phyloP scores from a whole-genome alignment of 306 rosid genomes.

The Begonia peltatifolia region DNA sequence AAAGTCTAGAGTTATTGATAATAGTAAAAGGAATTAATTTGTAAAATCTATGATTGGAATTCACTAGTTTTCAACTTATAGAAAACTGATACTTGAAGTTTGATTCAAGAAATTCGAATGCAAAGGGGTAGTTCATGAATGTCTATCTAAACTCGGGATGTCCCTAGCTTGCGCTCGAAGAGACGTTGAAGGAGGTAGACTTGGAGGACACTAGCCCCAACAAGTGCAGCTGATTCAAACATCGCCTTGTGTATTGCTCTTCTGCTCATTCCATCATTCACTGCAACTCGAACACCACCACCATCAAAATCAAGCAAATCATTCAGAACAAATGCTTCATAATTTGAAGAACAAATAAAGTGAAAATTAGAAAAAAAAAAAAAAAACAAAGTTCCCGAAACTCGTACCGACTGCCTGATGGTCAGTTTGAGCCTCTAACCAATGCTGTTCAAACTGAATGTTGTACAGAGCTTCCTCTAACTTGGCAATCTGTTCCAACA shows the following conservation, averaged over 20 bases:
- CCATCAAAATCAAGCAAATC: background rate
- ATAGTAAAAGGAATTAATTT: too few relatives aligned
- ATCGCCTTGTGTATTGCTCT: constrained; percentile 75
- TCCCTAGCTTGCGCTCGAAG: constrained; percentile 66
- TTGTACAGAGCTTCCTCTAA: constrained; percentile 89
- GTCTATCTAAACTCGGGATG: constrained; percentile 48
- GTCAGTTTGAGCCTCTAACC: constrained; percentile 90
- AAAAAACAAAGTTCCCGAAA: background rate
- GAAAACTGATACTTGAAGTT: too few relatives aligned
- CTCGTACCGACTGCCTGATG: constrained; percentile 79
- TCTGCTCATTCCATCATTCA: constrained; percentile 73
- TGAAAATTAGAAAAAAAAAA: background rate
- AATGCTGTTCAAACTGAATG: constrained; percentile 91
- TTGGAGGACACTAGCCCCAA: constrained; percentile 71
- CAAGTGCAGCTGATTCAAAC: constrained; percentile 57
- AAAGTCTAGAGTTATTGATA: too few relatives aligned
- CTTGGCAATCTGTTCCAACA: constrained; percentile 71
- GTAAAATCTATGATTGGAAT: too few relatives aligned
- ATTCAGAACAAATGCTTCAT: too few relatives aligned
- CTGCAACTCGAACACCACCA: constrained; percentile 28
- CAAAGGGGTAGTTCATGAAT: too few relatives aligned
- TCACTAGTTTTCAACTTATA: too few relatives aligned
- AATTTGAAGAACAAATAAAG: background rate
- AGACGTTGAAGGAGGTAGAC: constrained; percentile 65
- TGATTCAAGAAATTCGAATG: too few relatives aligned